Conservation (phyloP, 305 asterid species). For the Coffea humblotiana region DNA sequence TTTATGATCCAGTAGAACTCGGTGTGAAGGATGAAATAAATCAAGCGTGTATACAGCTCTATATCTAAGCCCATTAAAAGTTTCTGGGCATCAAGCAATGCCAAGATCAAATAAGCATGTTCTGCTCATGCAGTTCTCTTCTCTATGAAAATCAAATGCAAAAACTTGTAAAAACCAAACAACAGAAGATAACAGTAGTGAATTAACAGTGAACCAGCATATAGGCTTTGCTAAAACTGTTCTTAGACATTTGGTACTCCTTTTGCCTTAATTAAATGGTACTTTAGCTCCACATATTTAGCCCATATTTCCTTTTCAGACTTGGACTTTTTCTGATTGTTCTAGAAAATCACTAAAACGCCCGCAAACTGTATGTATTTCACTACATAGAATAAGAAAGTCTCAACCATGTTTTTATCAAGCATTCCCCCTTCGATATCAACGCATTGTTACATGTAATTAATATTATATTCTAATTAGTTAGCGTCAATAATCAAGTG, state of each 20-base stretch:
- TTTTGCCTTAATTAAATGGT: not conserved
- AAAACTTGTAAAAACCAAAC: not conserved
- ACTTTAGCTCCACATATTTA: not conserved
- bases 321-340: no score
- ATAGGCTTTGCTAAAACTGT: not conserved
- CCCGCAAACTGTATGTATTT: not conserved
- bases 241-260: not conserved
- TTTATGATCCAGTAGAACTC: not conserved
- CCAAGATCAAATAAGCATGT: not conserved
- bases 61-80: not conserved
- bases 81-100: not conserved
- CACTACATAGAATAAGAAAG: not conserved
- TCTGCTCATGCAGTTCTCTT: not conserved
- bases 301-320: not conserved
- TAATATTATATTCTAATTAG: no score
- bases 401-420: not conserved
- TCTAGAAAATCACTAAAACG: not conserved
- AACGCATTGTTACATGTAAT: not conserved
- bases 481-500: not conserved
- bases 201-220: not conserved
- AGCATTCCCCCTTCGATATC: not conserved
- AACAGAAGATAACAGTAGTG: not conserved
- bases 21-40: not conserved
- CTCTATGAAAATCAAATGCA: not conserved
- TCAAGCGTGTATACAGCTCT: not conserved